Conservation (phyloP, 106 monocot species). For the Alisma plantagoaquatica region DNA sequence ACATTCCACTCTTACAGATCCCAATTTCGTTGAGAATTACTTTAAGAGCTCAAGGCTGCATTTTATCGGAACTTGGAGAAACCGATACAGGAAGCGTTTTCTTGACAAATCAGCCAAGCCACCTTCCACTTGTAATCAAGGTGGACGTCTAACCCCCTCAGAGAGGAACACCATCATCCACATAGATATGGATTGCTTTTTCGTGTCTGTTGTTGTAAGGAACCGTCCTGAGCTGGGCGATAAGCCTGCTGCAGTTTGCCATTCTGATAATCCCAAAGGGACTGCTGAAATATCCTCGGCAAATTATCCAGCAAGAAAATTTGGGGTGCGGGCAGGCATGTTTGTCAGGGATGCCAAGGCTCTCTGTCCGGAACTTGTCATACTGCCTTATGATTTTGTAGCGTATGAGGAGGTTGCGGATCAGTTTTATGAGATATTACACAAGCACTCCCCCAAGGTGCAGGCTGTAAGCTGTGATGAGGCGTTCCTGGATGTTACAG, state of each 20-base stretch:
- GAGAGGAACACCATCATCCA: slow-evolving; percentile 44
- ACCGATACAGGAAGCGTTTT: slow-evolving; percentile 68
- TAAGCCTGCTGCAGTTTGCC: slow-evolving; percentile 91
- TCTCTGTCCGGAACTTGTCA: slow-evolving; percentile 70
- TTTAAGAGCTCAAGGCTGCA: slow-evolving; percentile 96
- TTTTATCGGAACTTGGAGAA: slow-evolving; percentile 98
- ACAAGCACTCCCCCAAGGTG: slow-evolving; percentile 74
- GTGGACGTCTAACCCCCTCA: background rate
- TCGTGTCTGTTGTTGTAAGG: slow-evolving; percentile 80
- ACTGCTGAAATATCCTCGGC: slow-evolving; percentile 99
- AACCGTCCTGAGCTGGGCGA: slow-evolving; percentile 61
- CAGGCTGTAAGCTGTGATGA: slow-evolving; percentile 96
- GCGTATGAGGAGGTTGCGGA: slow-evolving; percentile 97
- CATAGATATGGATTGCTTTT: slow-evolving; percentile 97
- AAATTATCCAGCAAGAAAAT: slow-evolving; percentile 80
- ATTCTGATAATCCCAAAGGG: slow-evolving; percentile 92
- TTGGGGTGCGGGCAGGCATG: slow-evolving; percentile 91
- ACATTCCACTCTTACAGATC: slow-evolving; percentile 54
- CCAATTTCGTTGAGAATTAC: slow-evolving; percentile 93
- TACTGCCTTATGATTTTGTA: slow-evolving; percentile 85
- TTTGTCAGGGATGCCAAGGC: slow-evolving; percentile 91
- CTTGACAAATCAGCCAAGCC: slow-evolving; percentile 14
- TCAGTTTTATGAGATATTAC: slow-evolving; percentile 86
- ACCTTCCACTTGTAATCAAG: slow-evolving; percentile 12
- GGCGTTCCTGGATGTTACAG: slow-evolving; percentile 78